These are phyloP conservation scores for Omphalotus guepiniiformis DNA, from an alignment of 768 basidiomycete genomes.

Conservation along the genomic window DNA sequence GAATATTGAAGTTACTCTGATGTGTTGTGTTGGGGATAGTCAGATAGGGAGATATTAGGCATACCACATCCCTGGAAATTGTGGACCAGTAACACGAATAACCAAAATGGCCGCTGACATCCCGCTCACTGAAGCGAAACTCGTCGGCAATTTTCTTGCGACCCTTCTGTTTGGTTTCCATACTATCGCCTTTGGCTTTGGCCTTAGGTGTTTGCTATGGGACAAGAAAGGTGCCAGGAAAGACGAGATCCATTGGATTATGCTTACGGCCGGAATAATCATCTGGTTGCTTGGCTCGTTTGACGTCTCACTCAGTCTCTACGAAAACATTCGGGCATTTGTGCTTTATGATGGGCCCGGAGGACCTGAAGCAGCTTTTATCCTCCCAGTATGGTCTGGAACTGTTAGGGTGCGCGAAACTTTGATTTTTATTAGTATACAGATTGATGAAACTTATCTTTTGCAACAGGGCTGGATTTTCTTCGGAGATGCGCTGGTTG, in stretches of 20 bases:
- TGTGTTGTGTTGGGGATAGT: too few relatives aligned
- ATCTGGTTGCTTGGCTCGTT: background rate
- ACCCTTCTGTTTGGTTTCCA: background rate
- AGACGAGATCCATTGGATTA: background rate
- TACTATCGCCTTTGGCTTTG: background rate
- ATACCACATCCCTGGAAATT: background rate
- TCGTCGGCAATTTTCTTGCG: background rate
- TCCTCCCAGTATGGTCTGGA: background rate
- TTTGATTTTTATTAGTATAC: background rate
- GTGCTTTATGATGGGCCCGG: background rate
- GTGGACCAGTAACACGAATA: background rate
- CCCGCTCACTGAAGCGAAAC: background rate
- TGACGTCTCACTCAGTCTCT: background rate
- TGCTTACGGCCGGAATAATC: background rate
- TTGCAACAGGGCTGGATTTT: background rate
- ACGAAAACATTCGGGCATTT: background rate
- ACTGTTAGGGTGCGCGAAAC: background rate
- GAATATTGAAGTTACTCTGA: too few relatives aligned
- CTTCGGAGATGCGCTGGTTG: background rate
- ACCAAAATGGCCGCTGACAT: background rate
- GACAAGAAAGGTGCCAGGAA: background rate
- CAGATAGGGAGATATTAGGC: background rate
- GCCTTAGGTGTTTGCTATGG: background rate
- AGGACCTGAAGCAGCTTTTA: background rate
- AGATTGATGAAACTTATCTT: too few relatives aligned